phyloP scores from a whole-genome alignment of 441 rosid species.

The Arabidopsis hybrid region DNA sequence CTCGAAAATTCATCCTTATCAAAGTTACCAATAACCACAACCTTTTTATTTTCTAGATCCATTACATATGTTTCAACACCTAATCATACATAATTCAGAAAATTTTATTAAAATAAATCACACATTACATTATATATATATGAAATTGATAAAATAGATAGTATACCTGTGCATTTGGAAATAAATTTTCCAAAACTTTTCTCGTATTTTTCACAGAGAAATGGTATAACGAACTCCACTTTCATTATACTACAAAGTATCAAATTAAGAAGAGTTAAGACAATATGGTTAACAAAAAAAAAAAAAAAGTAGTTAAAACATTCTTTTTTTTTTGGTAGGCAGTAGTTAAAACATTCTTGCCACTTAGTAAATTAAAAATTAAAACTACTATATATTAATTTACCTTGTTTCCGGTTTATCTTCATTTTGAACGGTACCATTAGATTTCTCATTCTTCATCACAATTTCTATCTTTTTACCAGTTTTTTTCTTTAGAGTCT shows the following conservation, averaged over 20 bases:
- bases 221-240: not conserved
- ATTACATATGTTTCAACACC: not conserved
- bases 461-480: not conserved
- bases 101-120: not conserved
- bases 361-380: not conserved
- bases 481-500: not conserved
- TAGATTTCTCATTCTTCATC: not conserved
- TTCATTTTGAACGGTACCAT: too few species aligned
- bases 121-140: not conserved
- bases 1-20: not conserved
- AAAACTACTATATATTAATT: not conserved
- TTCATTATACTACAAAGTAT: not conserved
- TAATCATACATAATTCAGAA: not conserved
- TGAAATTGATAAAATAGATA: not conserved
- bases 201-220: not conserved
- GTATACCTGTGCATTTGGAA: not conserved
- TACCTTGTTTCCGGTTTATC: constrained; percentile 2
- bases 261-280: not conserved
- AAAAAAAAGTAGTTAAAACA: not conserved
- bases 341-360: not conserved
- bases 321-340: too few species aligned
- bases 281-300: not conserved
- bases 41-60: constrained; percentile 3
- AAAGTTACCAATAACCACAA: constrained; percentile 10
- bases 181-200: not conserved